A percentile compares a stretch with the other conserved stretches of the same genome.
These are phyloP conservation scores for Trypanosoma grayi DNA, from an alignment of 208 protist species.

Conservation along the genomic window DNA sequence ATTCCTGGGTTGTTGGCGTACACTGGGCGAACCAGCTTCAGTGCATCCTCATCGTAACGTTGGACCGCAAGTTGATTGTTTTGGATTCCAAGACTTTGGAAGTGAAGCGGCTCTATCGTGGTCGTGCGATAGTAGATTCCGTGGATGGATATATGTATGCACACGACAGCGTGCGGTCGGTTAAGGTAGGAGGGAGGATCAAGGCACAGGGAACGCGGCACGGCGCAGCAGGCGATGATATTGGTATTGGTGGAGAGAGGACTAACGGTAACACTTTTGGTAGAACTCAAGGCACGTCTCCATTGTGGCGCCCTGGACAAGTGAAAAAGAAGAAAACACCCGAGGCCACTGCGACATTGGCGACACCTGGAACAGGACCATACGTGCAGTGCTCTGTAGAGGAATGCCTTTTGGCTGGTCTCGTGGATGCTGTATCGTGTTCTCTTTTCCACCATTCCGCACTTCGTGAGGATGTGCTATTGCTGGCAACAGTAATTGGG, in stretches of 20 bases:
- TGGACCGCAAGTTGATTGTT: conserved; percentile 66
- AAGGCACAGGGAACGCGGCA: not conserved
- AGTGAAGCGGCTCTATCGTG: conserved; percentile 68
- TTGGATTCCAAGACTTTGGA: conserved; percentile 64
- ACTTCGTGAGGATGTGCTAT: conserved; percentile 63
- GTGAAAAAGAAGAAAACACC: not conserved
- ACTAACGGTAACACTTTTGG: no score
- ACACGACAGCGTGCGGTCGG: conserved; percentile 45
- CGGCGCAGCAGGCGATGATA: not conserved
- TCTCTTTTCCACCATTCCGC: conserved; percentile 51
- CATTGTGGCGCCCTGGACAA: not conserved
- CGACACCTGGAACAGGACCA: conserved; percentile 30
- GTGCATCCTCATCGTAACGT: conserved; percentile 56
- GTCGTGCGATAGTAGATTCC: conserved; percentile 51
- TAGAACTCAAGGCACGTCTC: not conserved
- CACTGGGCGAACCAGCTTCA: conserved; percentile 45
- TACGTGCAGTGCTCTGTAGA: conserved; percentile 56
- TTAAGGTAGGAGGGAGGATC: conserved; percentile 48
- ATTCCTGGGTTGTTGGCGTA: conserved; percentile 76
- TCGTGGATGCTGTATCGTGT: conserved; percentile 61
- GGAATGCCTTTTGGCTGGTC: conserved; percentile 56
- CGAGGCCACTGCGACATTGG: not conserved
- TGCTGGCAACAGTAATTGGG: conserved; percentile 63
- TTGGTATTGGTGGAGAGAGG: not conserved
- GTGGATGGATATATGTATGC: conserved; percentile 56